Evolutionary conservation across 2,329 filamentous ascomycete genomes (phyloP), one percentile per base, ranked within the genome.

Genomic region (Epichloe typhina): DNA sequence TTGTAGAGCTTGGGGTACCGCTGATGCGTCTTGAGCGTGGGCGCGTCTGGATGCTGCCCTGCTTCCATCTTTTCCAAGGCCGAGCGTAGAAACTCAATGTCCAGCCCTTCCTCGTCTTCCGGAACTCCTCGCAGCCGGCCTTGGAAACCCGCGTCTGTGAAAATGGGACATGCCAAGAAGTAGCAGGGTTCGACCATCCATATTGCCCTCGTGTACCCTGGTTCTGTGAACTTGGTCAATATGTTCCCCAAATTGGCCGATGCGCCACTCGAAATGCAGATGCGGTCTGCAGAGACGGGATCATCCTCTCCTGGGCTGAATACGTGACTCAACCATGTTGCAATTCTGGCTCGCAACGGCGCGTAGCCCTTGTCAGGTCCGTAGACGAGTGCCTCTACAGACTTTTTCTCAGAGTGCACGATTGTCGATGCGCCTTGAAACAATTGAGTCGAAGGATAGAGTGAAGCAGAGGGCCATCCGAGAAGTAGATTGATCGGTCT

Each of bases 131-230:
- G 75, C 61, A 94, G 62, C 37, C 81, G 77, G 3, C 76, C 76
- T 4, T 72, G 71, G 57, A 95, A 88, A 1, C 88, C 85, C 5
- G 82, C 74, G 66, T 96, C 90, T 52, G 86, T 82, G 60, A 95
- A 89, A 51, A 95, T 86, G n/a, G 83, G 76, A 60, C 86, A 89
- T 0, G 83, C 86, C n/a, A 95, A 72, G 66, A 88, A 86, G 63
- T 95, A 95, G 45, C 84, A 84, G 4, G 90, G 90, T 19, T 84
- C 81, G 2, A 89, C 80, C 66, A 90, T 77, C 85, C 87, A 95
- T 9, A 95, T 73, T 56, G 80, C 80, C 44, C 77, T 72, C 1
- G 90, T 95, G 60, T 82, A 84, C 2, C 72, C 66, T 1, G 87
- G 85, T 63, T 95, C 90, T 0, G 88, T 86, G 61, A 85, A 95